Conservation (phyloP, 306 rosid species). For the Vigna unguiculata region DNA sequence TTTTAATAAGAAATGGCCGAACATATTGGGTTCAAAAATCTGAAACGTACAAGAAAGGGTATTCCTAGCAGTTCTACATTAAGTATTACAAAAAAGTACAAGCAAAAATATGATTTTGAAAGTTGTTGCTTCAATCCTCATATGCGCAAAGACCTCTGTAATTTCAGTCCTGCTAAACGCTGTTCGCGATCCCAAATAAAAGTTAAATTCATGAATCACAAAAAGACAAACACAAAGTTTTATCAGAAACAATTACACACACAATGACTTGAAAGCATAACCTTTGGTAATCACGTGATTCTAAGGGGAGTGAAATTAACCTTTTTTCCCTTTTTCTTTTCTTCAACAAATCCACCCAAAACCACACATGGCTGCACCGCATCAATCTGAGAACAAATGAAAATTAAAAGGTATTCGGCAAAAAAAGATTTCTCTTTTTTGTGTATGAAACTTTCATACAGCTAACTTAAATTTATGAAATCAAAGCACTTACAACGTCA, state of each 20-base stretch:
- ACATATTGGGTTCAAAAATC: not conserved
- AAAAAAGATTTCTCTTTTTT: constrained; percentile 14
- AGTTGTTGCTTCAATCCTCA: not conserved
- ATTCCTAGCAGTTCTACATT: constrained; percentile 7
- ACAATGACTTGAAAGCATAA: not conserved
- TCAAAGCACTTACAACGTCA: constrained; percentile 72
- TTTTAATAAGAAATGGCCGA: constrained; percentile 20
- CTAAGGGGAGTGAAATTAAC: constrained; percentile 46
- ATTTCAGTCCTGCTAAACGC: not conserved
- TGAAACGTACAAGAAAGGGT: not conserved
- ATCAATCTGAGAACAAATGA: constrained; percentile 66
- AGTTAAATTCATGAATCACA: constrained; percentile 23
- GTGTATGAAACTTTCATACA: constrained; percentile 4
- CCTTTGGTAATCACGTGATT: not conserved
- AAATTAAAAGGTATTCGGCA: constrained; percentile 17
- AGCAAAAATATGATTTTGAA: constrained; percentile 16
- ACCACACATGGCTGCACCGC: constrained; percentile 77
- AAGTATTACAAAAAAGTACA: constrained; percentile 29
- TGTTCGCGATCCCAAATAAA: not conserved
- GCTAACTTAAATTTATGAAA: constrained; percentile 13
- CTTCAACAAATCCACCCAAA: constrained; percentile 75
- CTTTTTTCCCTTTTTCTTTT: constrained; percentile 68
- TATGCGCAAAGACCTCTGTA: constrained; percentile 27
- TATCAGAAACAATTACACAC: not conserved
- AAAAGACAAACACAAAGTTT: not conserved